Conservation (phyloP, 2,329 filamentous ascomycete genomes). For the Verticillium albo-atrum region DNA sequence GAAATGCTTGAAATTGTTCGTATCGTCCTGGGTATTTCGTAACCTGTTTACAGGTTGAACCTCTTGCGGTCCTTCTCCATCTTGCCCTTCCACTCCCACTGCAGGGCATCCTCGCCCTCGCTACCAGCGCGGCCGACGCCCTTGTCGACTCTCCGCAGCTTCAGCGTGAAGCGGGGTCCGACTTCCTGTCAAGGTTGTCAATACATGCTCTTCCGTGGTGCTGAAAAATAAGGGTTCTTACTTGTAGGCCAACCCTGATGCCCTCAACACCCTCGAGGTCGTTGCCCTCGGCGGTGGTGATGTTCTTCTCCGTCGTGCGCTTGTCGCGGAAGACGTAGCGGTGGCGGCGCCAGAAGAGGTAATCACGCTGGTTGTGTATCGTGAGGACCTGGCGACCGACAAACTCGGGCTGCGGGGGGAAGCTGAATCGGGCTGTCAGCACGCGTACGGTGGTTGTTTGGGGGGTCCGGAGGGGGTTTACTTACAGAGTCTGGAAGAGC, state of each 20-base stretch:
- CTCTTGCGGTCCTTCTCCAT: slow-evolving; percentile 93
- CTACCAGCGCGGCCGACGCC: slow-evolving; percentile 69
- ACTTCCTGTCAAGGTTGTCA: slow-evolving; percentile 28
- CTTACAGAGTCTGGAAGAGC: slow-evolving; percentile 72
- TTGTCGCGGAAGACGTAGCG: slow-evolving; percentile 93
- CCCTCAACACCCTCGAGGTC: slow-evolving; percentile 80
- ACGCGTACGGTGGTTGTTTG: slow-evolving; percentile 27
- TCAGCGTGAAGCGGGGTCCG: slow-evolving; percentile 71
- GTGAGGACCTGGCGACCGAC: slow-evolving; percentile 87
- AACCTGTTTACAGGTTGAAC: slow-evolving; percentile 71
- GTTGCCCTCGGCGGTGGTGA: slow-evolving; percentile 76
- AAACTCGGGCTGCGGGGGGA: slow-evolving; percentile 74
- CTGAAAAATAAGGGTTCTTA: slow-evolving; percentile 29
- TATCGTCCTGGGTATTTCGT: slow-evolving; percentile 5
- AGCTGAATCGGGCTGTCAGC: neutral
- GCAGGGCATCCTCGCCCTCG: slow-evolving; percentile 68
- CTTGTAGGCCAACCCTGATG: slow-evolving; percentile 83
- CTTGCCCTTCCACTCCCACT: slow-evolving; percentile 95
- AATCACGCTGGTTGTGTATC: slow-evolving; percentile 91
- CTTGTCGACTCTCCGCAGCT: slow-evolving; percentile 86
- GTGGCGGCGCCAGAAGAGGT: slow-evolving; percentile 88
- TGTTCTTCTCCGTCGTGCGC: slow-evolving; percentile 78
- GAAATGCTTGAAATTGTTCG: neutral
- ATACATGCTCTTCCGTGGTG: neutral
- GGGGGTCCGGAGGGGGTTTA: neutral